phyloP scores from a whole-genome alignment of 2,329 filamentous ascomycete genomes.

The Stemphylium lycopersici region DNA sequence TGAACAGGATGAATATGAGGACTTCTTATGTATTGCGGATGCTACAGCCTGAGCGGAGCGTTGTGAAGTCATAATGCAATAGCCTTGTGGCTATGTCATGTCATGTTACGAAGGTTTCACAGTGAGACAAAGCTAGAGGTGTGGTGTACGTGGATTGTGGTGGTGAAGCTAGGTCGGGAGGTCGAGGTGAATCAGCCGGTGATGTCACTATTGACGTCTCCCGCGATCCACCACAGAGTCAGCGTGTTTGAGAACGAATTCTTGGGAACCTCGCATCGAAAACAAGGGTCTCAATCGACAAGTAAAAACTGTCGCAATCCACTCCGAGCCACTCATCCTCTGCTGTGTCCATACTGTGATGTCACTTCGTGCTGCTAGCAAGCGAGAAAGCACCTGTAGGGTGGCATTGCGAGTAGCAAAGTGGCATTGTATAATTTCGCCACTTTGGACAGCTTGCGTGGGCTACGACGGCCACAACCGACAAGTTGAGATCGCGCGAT shows the following conservation, averaged over 20 bases:
- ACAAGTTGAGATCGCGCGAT: too few relatives aligned
- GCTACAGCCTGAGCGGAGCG: not conserved
- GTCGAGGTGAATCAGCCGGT: conserved; percentile 19
- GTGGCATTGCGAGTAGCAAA: too few relatives aligned
- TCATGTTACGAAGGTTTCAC: conserved; percentile 21
- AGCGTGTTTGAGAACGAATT: not conserved
- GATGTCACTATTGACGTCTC: not conserved
- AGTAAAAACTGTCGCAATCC: too few relatives aligned
- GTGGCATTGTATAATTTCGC: too few relatives aligned
- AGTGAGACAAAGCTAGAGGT: conserved; percentile 27
- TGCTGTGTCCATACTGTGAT: too few relatives aligned
- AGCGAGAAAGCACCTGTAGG: too few relatives aligned
- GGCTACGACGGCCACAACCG: too few relatives aligned
- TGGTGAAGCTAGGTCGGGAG: conserved; percentile 12
- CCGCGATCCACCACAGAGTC: conserved; percentile 13
- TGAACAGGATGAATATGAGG: conserved; percentile 12
- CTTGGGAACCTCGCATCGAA: too few relatives aligned
- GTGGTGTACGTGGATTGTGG: conserved; percentile 9
- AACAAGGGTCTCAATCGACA: too few relatives aligned
- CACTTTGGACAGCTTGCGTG: too few relatives aligned
- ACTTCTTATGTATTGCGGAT: conserved; percentile 16
- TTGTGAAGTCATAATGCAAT: conserved; percentile 19
- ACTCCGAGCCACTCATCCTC: too few relatives aligned
- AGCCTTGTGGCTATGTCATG: conserved; percentile 11
- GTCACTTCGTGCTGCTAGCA: too few relatives aligned